Evolutionary conservation across 257 asterid species (phyloP), one percentile per base, ranked within the genome.

Genomic region (Solanum chmielewskii): DNA sequence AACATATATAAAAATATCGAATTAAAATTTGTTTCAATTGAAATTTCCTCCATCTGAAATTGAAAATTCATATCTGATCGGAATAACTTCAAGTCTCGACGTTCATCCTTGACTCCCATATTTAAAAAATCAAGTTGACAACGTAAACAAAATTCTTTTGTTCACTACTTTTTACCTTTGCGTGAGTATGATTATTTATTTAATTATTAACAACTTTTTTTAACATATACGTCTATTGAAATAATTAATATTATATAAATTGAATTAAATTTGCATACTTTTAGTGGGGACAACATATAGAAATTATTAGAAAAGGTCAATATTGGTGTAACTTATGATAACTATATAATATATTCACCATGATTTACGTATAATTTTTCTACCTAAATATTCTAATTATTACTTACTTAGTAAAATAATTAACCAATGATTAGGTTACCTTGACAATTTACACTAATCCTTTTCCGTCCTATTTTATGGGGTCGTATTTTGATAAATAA

Each of bases 361-460:
- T 90, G 95, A 95, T 93, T 93, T 86, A 88, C 95, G 96, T 91
- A 78, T 21, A 62, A 4, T 62, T 23, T 10, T 62, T 52, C 9
- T 52, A 52, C 62, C 62, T 18, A 52, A 52, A 4, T 18, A 52
- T 52, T 9, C 23, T 7, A 52, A 16, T 52, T 52, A 52, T 52
- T 16, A 52, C 62, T 52, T 52, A 42, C 39, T 37, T 42, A 52
- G 62, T 16, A 16, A 52, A 52, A 4, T 18, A 52, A 52, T 62
- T 60, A 85, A 74, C 56, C 18, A 83, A 83, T 39, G 75, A 68
- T 29, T 39, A 41, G 52, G 71, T 52, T 52, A 52, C 62, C 62
- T 52, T 52, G 62, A 52, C 4, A 52, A 52, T 52, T 52, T 52
- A 52, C 62, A 52, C 62, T 52, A 71, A 35, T 68, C 10, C 7